Conservation (phyloP, 1,139 yeast genomes). For the Blastobotrys apis region DNA sequence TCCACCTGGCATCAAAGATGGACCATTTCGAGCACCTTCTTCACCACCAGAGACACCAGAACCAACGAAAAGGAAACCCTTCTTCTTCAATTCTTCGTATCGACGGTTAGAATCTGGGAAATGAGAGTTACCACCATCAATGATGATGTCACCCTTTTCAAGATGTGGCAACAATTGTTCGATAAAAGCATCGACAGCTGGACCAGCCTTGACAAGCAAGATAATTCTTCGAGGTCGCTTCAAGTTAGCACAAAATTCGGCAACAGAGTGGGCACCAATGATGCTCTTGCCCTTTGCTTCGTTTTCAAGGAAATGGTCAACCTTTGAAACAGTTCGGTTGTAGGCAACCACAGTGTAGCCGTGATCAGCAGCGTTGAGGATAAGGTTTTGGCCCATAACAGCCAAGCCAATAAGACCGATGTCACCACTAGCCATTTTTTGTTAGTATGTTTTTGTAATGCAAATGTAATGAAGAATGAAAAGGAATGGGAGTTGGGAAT, state of each 20-base stretch:
- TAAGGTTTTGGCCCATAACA: constrained; percentile 99
- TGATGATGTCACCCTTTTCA: constrained; percentile 96
- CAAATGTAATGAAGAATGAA: neutral
- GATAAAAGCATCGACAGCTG: constrained; percentile 89
- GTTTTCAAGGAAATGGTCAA: constrained; percentile 84
- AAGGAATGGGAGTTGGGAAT: neutral
- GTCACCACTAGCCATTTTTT: constrained; percentile 62
- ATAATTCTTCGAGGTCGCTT: constrained; percentile 97
- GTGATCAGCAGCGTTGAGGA: constrained; percentile 96
- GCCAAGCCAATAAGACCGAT: constrained; percentile 99
- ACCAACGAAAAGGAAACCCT: constrained; percentile 93
- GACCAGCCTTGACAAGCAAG: constrained; percentile 93
- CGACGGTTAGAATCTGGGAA: constrained; percentile 99
- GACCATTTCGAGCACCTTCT: constrained; percentile 99
- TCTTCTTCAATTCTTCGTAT: constrained; percentile 76
- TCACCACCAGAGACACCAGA: constrained; percentile 99
- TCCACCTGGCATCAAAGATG: constrained; percentile 99
- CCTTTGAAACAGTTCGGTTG: constrained; percentile 96
- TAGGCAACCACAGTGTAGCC: constrained; percentile 92
- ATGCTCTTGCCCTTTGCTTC: constrained; percentile 95
- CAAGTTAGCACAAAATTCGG: constrained; percentile 81
- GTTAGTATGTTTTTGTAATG: neutral
- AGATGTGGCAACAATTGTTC: constrained; percentile 79
- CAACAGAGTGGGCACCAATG: constrained; percentile 90
- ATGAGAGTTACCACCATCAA: constrained; percentile 99